Percentiles rank a stretch among this genome's conserved stretches.
phyloP scores from a whole-genome alignment of 306 rosid species.

The Pyrus betulifolia region DNA sequence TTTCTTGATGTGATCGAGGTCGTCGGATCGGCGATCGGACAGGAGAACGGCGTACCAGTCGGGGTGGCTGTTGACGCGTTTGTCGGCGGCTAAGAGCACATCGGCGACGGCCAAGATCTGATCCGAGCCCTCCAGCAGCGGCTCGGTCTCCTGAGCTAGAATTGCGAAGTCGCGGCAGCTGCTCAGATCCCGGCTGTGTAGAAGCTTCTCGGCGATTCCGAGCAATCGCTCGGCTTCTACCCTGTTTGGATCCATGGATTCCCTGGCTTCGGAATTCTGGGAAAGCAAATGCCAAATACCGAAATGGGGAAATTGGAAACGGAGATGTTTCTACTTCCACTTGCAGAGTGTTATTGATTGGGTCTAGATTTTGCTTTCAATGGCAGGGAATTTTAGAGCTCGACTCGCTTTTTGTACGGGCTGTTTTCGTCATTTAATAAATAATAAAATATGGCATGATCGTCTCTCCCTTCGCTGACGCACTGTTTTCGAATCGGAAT shows the following conservation, averaged over 20 bases:
- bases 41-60: slow-evolving; percentile 85
- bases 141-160: slow-evolving; percentile 84
- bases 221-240: slow-evolving; percentile 78
- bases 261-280: not conserved
- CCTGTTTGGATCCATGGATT: slow-evolving; percentile 28
- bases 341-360: not conserved
- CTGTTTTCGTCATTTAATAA: not conserved
- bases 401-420: not conserved
- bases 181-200: slow-evolving; percentile 61
- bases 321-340: not conserved
- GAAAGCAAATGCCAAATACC: not conserved
- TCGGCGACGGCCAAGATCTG: slow-evolving; percentile 83
- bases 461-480: not conserved
- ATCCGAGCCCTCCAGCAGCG: slow-evolving; percentile 78
- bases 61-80: slow-evolving; percentile 43
- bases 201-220: slow-evolving; percentile 69
- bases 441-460: not conserved
- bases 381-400: not conserved
- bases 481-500: not conserved
- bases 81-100: slow-evolving; percentile 60
- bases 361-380: not conserved
- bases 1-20: slow-evolving; percentile 44
- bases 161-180: slow-evolving; percentile 68
- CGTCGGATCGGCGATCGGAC: slow-evolving; percentile 47
- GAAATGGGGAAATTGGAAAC: not conserved